Percentiles rank a stretch among this genome's conserved stretches.
Conservation (phyloP, 768 basidiomycete genomes). For the Mycena sanguinolenta region DNA sequence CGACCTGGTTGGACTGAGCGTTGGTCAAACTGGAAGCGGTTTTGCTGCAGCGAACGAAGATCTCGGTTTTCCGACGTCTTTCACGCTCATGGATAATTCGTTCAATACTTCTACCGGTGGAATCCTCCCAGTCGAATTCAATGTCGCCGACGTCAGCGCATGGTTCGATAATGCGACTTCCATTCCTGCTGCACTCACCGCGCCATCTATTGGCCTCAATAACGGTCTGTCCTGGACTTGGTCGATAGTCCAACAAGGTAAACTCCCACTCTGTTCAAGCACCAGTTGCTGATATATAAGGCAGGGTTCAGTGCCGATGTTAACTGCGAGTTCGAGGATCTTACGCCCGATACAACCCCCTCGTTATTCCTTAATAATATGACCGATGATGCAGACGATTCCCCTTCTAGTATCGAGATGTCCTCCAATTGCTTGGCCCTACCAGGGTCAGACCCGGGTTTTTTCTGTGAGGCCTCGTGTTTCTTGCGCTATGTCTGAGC, state of each 20-base stretch:
- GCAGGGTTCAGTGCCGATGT: too few relatives aligned
- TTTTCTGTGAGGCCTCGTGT: not conserved
- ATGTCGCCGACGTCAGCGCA: not conserved
- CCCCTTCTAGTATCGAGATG: not conserved
- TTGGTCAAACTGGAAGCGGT: too few relatives aligned
- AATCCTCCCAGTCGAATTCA: not conserved
- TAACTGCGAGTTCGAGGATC: not conserved
- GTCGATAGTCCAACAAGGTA: slow-evolving; percentile 10
- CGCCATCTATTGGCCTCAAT: not conserved
- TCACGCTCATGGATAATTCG: not conserved
- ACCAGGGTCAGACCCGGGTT: not conserved
- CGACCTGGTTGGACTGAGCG: not conserved
- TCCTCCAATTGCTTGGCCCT: slow-evolving; percentile 7
- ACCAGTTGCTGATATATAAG: not conserved
- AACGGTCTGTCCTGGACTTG: too few relatives aligned
- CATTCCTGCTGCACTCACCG: not conserved
- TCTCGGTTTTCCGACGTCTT: not conserved
- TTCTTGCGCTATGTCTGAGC: not conserved
- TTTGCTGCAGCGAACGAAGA: not conserved
- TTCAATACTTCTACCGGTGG: too few relatives aligned
- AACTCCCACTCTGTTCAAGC: not conserved
- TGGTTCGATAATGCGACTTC: not conserved
- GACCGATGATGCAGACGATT: too few relatives aligned
- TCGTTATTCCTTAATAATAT: not conserved
- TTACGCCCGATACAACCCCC: slow-evolving; percentile 2